Conservation (phyloP, 2,329 filamentous ascomycete genomes). For the Microdochium paspali region DNA sequence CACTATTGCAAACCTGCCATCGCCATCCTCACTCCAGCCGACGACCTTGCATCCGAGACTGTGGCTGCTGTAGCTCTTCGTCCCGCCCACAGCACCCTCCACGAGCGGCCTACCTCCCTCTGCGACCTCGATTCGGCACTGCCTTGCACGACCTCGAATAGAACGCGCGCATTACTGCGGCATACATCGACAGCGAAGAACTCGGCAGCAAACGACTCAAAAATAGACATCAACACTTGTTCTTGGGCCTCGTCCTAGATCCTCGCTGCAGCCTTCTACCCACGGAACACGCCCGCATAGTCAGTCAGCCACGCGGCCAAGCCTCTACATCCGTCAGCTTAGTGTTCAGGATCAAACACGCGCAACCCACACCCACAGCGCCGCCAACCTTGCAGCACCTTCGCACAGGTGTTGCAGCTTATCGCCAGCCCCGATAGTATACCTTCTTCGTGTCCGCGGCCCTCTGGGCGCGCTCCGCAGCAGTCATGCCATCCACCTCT, state of each 20-base stretch:
- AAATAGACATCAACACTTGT: not conserved
- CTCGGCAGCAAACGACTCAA: too few relatives aligned
- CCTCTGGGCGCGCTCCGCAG: not conserved
- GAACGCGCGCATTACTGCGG: too few relatives aligned
- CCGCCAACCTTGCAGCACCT: not conserved
- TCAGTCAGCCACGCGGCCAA: not conserved
- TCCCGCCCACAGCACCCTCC: too few relatives aligned
- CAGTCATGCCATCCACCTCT: constrained; percentile 13
- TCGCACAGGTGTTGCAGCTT: not conserved
- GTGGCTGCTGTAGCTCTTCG: too few relatives aligned
- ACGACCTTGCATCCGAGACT: too few relatives aligned
- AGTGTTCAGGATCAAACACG: not conserved
- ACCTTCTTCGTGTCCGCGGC: not conserved
- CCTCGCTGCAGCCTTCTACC: not conserved
- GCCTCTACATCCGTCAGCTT: not conserved
- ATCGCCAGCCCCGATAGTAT: not conserved
- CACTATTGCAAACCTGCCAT: too few relatives aligned
- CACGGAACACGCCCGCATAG: not conserved
- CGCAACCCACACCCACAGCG: not conserved
- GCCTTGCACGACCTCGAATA: too few relatives aligned
- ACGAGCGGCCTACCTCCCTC: too few relatives aligned
- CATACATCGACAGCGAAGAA: too few relatives aligned
- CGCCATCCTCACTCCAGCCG: too few relatives aligned
- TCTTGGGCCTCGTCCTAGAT: not conserved
- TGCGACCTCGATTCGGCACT: too few relatives aligned